Conservation (phyloP, 495 filamentous ascomycete genomes). For the Trichoderma reesei region DNA sequence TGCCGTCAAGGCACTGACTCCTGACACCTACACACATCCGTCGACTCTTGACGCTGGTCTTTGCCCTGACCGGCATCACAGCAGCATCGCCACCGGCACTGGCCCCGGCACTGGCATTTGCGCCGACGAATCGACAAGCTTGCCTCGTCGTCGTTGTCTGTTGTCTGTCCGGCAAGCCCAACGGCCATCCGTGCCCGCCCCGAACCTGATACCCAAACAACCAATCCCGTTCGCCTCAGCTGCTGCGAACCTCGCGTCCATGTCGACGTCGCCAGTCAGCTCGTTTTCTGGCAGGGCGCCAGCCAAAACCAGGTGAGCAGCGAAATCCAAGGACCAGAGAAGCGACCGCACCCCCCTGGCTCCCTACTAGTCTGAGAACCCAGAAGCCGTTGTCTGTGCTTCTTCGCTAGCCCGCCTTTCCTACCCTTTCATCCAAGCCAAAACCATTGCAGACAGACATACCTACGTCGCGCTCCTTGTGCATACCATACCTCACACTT, state of each 20-base stretch:
- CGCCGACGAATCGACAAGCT: background rate
- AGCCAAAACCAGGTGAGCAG: conserved; percentile 1
- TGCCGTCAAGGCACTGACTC: no score
- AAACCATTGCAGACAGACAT: background rate
- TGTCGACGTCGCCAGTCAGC: background rate
- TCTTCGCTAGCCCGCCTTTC: conserved; percentile 4
- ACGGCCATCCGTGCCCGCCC: background rate
- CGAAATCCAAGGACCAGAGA: conserved; percentile 1
- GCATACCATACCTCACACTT: no score
- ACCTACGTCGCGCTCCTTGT: no score
- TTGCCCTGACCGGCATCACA: background rate
- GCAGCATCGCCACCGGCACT: background rate
- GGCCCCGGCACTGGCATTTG: background rate
- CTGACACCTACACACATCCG: no score
- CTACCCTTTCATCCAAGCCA: background rate
- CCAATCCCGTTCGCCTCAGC: background rate
- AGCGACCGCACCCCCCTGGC: background rate
- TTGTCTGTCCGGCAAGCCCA: background rate
- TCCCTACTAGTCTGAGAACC: background rate
- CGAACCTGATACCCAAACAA: background rate
- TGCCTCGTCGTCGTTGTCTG: background rate
- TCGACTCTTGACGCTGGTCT: no score
- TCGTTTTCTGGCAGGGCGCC: background rate
- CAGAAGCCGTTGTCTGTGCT: conserved; percentile 7
- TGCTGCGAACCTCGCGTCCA: background rate